Conservation (phyloP, 176 grass and related monocot genomes). For the Bothriochloa decipiens region DNA sequence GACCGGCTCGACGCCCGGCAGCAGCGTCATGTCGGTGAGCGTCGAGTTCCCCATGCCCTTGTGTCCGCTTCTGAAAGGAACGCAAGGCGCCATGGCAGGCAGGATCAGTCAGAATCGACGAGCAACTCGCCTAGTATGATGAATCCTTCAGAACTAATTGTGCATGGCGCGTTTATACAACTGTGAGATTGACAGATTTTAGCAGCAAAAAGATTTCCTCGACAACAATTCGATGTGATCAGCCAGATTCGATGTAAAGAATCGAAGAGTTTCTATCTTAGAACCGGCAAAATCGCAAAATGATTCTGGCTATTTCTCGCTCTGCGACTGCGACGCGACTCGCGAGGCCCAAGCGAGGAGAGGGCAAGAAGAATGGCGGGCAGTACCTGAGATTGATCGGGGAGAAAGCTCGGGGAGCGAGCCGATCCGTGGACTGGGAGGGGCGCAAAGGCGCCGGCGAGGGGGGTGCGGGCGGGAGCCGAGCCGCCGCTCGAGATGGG, state of each 20-base stretch:
- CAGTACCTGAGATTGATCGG: background rate
- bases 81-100: background rate
- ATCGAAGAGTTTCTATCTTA: background rate
- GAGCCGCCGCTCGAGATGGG: slow-evolving; percentile 21
- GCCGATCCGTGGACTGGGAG: slow-evolving; percentile 22
- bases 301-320: background rate
- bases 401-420: background rate
- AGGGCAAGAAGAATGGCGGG: background rate
- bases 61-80: background rate
- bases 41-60: slow-evolving; percentile 49
- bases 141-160: background rate
- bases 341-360: background rate
- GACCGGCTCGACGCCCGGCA: slow-evolving; percentile 51
- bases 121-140: background rate
- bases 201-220: too few species aligned
- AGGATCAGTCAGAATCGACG: background rate
- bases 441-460: slow-evolving; percentile 18
- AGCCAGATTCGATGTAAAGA: background rate
- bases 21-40: slow-evolving; percentile 69
- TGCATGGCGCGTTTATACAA: background rate
- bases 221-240: background rate
- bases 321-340: too few species aligned
- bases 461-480: slow-evolving; percentile 26
- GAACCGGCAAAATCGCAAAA: background rate
- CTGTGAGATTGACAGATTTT: too few species aligned